Evolutionary conservation across 306 rosid genomes (phyloP).

Genomic region (Cucumis sativus): Cucumber_9930_V3 NC_026661.2:10980501-10981000

Average conservation of each 20-base stretch:
- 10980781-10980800: slow-evolving; percentile 18
- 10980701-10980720: slow-evolving; percentile 16
- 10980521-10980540: slow-evolving; percentile 19
- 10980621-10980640: slow-evolving; percentile 12
- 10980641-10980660: slow-evolving; percentile 8
- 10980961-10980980: background rate
- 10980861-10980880: slow-evolving; percentile 14
- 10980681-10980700: slow-evolving; percentile 17
- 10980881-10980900: slow-evolving; percentile 22
- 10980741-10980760: slow-evolving; percentile 11
- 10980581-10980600: slow-evolving; percentile 22
- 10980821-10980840: slow-evolving; percentile 22
- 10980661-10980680: slow-evolving; percentile 15
- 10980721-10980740: slow-evolving; percentile 16
- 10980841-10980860: slow-evolving; percentile 22
- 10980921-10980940: slow-evolving; percentile 12
- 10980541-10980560: slow-evolving; percentile 52
- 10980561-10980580: slow-evolving; percentile 59
- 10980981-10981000: slow-evolving; percentile 8
- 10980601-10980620: slow-evolving; percentile 14
- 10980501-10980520: slow-evolving; percentile 11
- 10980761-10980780: slow-evolving; percentile 13
- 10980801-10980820: slow-evolving; percentile 16
- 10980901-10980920: slow-evolving; percentile 21
- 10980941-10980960: slow-evolving; percentile 8